Conservation (phyloP, 2,329 filamentous ascomycete genomes). For the Ophiostoma triangulosporum region DNA sequence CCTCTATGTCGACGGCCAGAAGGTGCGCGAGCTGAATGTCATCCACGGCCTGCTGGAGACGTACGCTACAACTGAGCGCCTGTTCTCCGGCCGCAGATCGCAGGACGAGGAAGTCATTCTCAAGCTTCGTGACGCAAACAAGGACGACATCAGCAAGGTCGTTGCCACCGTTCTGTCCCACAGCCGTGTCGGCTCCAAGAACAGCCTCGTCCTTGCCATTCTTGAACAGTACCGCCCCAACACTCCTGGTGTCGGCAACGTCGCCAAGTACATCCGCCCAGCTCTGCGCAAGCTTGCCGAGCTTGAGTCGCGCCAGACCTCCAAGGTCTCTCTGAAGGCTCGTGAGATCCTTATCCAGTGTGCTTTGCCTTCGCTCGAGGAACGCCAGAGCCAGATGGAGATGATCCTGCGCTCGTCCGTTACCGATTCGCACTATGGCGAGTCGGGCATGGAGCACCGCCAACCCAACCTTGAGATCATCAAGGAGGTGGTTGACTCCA, state of each 20-base stretch:
- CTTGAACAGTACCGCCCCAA: slow-evolving; percentile 92
- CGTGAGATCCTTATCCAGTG: slow-evolving; percentile 96
- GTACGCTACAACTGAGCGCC: slow-evolving; percentile 71
- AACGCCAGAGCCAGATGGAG: slow-evolving; percentile 93
- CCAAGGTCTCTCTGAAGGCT: slow-evolving; percentile 94
- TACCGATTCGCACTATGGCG: slow-evolving; percentile 91
- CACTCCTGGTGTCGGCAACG: slow-evolving; percentile 76
- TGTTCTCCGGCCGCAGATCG: slow-evolving; percentile 72
- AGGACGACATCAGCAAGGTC: slow-evolving; percentile 75
- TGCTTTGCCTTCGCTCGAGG: slow-evolving; percentile 87
- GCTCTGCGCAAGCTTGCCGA: slow-evolving; percentile 79
- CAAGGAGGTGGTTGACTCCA: slow-evolving; percentile 96
- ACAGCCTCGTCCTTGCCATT: slow-evolving; percentile 80
- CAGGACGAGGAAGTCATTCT: slow-evolving; percentile 92
- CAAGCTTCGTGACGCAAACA: slow-evolving; percentile 89
- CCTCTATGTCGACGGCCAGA: slow-evolving; percentile 75
- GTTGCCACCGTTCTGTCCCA: slow-evolving; percentile 87
- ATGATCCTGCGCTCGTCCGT: slow-evolving; percentile 94
- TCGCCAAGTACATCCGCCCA: slow-evolving; percentile 75
- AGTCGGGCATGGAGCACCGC: slow-evolving; percentile 92
- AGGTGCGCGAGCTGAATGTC: slow-evolving; percentile 75
- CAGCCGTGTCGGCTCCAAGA: slow-evolving; percentile 85
- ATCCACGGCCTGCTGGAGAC: slow-evolving; percentile 67
- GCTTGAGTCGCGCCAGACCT: slow-evolving; percentile 69
- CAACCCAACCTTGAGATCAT: slow-evolving; percentile 82